These are phyloP conservation scores for Xerophyta viscosa DNA, from an alignment of 106 monocot genomes.

Conservation along the genomic window DNA sequence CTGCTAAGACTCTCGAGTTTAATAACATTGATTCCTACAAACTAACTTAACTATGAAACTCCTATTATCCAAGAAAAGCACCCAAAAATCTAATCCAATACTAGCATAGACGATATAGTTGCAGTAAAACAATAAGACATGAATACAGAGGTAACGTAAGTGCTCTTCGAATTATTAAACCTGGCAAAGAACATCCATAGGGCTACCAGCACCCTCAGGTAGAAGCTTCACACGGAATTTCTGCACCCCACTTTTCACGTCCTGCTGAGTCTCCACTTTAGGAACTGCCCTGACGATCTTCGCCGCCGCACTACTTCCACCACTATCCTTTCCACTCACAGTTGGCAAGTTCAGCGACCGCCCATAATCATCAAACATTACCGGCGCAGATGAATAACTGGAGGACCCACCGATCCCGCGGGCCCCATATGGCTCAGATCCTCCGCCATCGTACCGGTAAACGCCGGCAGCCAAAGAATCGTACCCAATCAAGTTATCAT, in stretches of 20 bases:
- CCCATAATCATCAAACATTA: slow-evolving; percentile 56
- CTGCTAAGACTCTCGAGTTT: too few species aligned
- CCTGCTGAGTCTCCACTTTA: slow-evolving; percentile 52
- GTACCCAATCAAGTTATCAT: slow-evolving; percentile 2
- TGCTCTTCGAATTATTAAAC: too few species aligned
- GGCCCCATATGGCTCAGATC: slow-evolving; percentile 49
- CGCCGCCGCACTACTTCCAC: slow-evolving; percentile 10
- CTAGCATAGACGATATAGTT: too few species aligned
- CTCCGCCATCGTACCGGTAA: slow-evolving; percentile 70
- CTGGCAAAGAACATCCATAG: slow-evolving; percentile 88
- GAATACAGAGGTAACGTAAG: too few species aligned
- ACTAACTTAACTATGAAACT: too few species aligned
- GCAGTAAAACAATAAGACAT: too few species aligned
- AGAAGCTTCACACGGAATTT: slow-evolving; percentile 79
- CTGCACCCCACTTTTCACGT: slow-evolving; percentile 64
- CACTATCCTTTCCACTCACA: slow-evolving; percentile 18
- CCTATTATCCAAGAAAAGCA: too few species aligned
- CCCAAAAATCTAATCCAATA: too few species aligned
- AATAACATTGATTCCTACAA: too few species aligned
- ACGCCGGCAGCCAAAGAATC: slow-evolving; percentile 53
- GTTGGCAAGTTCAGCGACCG: slow-evolving; percentile 33
- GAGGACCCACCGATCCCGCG: slow-evolving; percentile 31
- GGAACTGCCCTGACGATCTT: slow-evolving; percentile 74
- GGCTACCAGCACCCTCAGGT: slow-evolving; percentile 54
- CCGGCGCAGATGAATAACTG: slow-evolving; percentile 11